A percentile compares a stretch with the other conserved stretches of the same genome.
Evolutionary conservation across 345 rosid species (phyloP).

Genomic region (Hibiscus trionum): DNA sequence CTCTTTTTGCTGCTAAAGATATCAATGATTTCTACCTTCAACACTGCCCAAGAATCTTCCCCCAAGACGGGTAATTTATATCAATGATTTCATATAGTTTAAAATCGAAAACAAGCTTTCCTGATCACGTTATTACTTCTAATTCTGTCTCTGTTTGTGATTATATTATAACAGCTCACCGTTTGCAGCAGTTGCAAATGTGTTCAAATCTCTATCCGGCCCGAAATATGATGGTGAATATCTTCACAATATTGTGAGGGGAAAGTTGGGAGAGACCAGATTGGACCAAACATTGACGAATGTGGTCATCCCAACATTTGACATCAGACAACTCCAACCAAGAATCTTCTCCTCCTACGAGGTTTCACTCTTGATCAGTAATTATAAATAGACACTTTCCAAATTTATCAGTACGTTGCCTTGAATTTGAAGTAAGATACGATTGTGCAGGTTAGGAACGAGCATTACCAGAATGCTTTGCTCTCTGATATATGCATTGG

Average conservation of each 20-base stretch:
- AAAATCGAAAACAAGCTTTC: background rate
- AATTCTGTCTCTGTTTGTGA: background rate
- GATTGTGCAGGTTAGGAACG: background rate
- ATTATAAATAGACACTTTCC: too few relatives aligned
- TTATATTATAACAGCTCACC: background rate
- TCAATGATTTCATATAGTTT: background rate
- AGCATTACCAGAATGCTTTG: conserved; percentile 27
- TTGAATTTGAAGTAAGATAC: background rate
- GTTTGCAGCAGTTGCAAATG: background rate
- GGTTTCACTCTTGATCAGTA: conserved; percentile 9
- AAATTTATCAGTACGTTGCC: background rate
- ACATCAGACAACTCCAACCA: conserved; percentile 39
- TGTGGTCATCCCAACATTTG: conserved; percentile 45
- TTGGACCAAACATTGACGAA: conserved; percentile 30
- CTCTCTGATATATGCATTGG: conserved; percentile 42
- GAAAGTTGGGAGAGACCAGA: conserved; percentile 26
- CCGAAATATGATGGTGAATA: conserved; percentile 44
- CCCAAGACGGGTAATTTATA: conserved; percentile 22
- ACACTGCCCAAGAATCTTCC: conserved; percentile 37
- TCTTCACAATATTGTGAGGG: conserved; percentile 25
- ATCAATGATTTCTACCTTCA: conserved; percentile 24
- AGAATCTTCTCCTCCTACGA: conserved; percentile 32
- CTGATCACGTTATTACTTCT: background rate
- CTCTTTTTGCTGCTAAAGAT: conserved; percentile 11
- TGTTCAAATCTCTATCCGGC: conserved; percentile 25